Percentiles rank a stretch among this genome's conserved stretches.
These are phyloP conservation scores for Pichia occidentalis DNA, from an alignment of 805 yeast species.

Conservation along the genomic window DNA sequence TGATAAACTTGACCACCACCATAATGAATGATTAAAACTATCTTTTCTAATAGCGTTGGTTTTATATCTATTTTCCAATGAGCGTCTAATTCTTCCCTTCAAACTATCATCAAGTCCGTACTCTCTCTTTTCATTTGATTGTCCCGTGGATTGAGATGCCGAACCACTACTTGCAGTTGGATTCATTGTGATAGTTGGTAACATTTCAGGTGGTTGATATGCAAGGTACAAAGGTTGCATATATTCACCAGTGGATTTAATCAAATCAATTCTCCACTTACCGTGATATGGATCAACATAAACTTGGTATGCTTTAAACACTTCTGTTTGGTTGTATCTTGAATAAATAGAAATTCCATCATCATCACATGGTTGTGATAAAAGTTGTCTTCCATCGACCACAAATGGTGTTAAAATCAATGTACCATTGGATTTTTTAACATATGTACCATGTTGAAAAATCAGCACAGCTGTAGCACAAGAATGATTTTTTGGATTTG, in stretches of 20 bases:
- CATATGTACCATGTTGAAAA: slow-evolving; percentile 86
- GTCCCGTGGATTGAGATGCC: slow-evolving; percentile 15
- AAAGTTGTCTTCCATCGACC: slow-evolving; percentile 88
- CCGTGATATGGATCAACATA: slow-evolving; percentile 78
- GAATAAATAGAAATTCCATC: slow-evolving; percentile 54
- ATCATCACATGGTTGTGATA: slow-evolving; percentile 81
- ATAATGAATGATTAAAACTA: slow-evolving; percentile 36
- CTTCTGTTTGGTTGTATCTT: slow-evolving; percentile 64
- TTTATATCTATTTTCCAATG: slow-evolving; percentile 71
- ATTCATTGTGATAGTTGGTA: slow-evolving; percentile 86
- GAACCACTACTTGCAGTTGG: slow-evolving; percentile 50
- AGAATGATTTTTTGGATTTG: slow-evolving; percentile 66
- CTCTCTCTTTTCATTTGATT: slow-evolving; percentile 12
- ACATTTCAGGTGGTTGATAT: slow-evolving; percentile 91
- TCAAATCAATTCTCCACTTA: slow-evolving; percentile 64
- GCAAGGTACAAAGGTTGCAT: slow-evolving; percentile 88
- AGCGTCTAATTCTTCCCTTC: slow-evolving; percentile 50
- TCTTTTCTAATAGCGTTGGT: slow-evolving; percentile 58
- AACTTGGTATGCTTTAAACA: slow-evolving; percentile 52
- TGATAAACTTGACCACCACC: slow-evolving; percentile 54
- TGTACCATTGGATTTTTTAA: slow-evolving; percentile 56
- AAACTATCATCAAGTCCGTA: slow-evolving; percentile 23
- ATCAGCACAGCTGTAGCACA: slow-evolving; percentile 81
- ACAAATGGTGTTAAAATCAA: slow-evolving; percentile 63
- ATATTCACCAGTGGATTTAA: slow-evolving; percentile 70